Percentiles rank a stretch among this genome's conserved stretches.
Evolutionary conservation across 1,284 basidiomycete species (phyloP).

Genomic region (Phenoliferia sp.): DNA sequence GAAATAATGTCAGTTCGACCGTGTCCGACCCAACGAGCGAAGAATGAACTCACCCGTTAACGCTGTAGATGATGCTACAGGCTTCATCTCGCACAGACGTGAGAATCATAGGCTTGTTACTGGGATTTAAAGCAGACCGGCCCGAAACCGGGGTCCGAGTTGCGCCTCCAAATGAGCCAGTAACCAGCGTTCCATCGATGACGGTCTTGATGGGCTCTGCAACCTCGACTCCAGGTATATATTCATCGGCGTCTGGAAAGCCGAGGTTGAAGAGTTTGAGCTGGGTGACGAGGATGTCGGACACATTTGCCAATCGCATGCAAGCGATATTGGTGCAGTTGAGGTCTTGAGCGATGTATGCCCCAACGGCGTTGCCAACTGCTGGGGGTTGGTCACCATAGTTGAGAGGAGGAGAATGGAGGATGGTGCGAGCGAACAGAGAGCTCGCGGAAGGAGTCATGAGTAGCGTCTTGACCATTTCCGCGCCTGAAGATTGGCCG

Average conservation of each 20-base stretch:
- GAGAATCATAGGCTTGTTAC: slow-evolving; percentile 24
- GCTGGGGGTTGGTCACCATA: slow-evolving; percentile 61
- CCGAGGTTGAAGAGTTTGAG: slow-evolving; percentile 47
- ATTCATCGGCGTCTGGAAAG: slow-evolving; percentile 40
- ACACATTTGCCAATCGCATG: slow-evolving; percentile 49
- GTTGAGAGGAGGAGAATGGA: slow-evolving; percentile 83
- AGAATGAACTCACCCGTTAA: not conserved
- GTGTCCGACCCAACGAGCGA: too few species aligned
- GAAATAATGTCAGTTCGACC: too few species aligned
- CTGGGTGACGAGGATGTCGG: slow-evolving; percentile 54
- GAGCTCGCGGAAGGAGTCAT: slow-evolving; percentile 33
- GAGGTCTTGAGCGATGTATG: slow-evolving; percentile 52
- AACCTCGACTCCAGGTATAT: not conserved
- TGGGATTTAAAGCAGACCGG: not conserved
- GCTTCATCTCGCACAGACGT: slow-evolving; percentile 32
- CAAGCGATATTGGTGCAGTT: slow-evolving; percentile 52
- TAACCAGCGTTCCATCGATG: slow-evolving; percentile 31
- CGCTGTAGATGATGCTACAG: not conserved
- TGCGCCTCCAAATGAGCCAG: slow-evolving; percentile 12
- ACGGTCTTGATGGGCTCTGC: slow-evolving; percentile 12
- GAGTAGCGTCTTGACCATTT: slow-evolving; percentile 59
- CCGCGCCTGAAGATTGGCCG: slow-evolving; percentile 81
- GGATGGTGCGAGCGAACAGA: slow-evolving; percentile 53
- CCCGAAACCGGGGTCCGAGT: not conserved
- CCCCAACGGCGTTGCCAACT: slow-evolving; percentile 56